Evolutionary conservation across 2,329 filamentous ascomycete genomes (phyloP).

Genomic region (Nothopassalora personata): DNA sequence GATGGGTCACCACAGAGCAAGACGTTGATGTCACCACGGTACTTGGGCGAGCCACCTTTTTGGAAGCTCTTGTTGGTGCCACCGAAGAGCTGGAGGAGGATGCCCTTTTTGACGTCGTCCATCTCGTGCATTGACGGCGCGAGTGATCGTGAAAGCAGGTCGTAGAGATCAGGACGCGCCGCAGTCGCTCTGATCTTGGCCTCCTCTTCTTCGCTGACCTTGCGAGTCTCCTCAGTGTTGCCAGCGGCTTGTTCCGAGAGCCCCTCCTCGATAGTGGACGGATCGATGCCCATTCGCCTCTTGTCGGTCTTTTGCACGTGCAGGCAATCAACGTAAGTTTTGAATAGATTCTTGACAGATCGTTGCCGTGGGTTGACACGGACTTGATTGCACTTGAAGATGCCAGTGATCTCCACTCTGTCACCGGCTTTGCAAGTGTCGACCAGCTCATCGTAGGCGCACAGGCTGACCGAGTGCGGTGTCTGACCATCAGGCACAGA

Average conservation of each 20-base stretch:
- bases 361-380: constrained; percentile 90
- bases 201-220: constrained; percentile 80
- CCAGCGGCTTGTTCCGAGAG: constrained; percentile 67
- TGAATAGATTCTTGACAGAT: constrained; percentile 91
- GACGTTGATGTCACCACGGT: constrained; percentile 95
- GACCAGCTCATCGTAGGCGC: constrained; percentile 93
- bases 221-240: constrained; percentile 74
- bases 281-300: constrained; percentile 85
- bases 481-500: constrained; percentile 93
- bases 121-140: constrained; percentile 95
- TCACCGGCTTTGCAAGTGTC: constrained; percentile 98
- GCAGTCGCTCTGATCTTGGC: constrained; percentile 79
- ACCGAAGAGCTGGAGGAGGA: constrained; percentile 90
- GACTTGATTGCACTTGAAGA: constrained; percentile 92
- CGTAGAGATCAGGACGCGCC: constrained; percentile 79
- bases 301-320: constrained; percentile 97
- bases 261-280: constrained; percentile 79
- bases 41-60: constrained; percentile 91
- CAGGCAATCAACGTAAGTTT: constrained; percentile 92
- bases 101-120: constrained; percentile 98
- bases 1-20: constrained; percentile 95
- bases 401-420: constrained; percentile 88
- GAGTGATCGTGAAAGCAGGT: constrained; percentile 81
- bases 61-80: constrained; percentile 97
- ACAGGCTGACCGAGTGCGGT: constrained; percentile 92